Base-by-base conservation (phyloP, 306 rosid species). In the Acacia crassicarpa region DNA sequence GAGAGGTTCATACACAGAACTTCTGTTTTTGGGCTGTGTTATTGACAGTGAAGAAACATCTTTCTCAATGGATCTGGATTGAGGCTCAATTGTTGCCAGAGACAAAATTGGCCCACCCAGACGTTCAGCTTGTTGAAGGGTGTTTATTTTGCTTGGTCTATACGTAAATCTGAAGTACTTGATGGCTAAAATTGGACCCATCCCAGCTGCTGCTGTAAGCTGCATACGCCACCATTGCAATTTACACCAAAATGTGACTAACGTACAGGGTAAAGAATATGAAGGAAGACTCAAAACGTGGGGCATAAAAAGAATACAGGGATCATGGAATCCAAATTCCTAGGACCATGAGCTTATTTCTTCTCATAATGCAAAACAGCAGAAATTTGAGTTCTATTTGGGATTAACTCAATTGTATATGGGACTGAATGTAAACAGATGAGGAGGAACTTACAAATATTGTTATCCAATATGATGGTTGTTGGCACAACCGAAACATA, bases 151-250 rank as follows among this genome's bases (percentile, higher is more conserved):
- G 89, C 97, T 95, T 25, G 99, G 92, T 74, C 87, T 90, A 81
- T 95, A 95, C 35, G 97, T 95, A 76, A 84, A 93, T 75, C 99
- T 81, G 79, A 93, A 93, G 88, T 93, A 95, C 84, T 93, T 93
- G 80, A 95, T 86, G n/a, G 96, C 98, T 38, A 95, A 85, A 85
- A 95, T 91, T n/a, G 99, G 99, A 74, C 99, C 97, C 97, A 95
- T 93, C 88, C 98, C 99, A 44, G 94, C 97, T n/a, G 82, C 97
- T 80, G 89, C 85, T 82, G 87, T 93, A 82, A 95, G 92, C 99
- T 95, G 97, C 46, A 89, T 61, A 88, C 54, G 67, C 53, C 80
- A 77, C 58, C 80, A 77, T 56, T 45, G 35, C 72, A 76, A 84
- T 77, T 84, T 68, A 72, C 46, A 63, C 87, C 76, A 92, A 77